These are phyloP conservation scores for Clitocybe nebularis DNA, from an alignment of 1,284 basidiomycete species.

Conservation along the genomic window DNA sequence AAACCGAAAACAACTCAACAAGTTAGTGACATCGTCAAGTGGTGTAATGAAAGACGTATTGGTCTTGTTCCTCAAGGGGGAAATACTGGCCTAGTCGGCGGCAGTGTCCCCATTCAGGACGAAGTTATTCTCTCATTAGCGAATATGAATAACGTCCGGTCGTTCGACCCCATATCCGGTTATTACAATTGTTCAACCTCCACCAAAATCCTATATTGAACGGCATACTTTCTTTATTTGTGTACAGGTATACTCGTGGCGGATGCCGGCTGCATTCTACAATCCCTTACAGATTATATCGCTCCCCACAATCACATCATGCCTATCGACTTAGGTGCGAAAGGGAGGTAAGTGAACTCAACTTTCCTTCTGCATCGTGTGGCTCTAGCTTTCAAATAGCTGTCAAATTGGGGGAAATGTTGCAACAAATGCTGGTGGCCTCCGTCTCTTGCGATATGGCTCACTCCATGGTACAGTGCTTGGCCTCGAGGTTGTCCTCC, in stretches of 20 bases:
- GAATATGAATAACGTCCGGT: slow-evolving; percentile 83
- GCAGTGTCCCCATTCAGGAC: slow-evolving; percentile 86
- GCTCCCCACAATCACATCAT: slow-evolving; percentile 92
- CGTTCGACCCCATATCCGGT: slow-evolving; percentile 93
- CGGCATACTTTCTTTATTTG: slow-evolving; percentile 8
- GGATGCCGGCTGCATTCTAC: slow-evolving; percentile 94
- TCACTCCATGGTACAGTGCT: slow-evolving; percentile 94
- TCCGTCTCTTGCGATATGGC: slow-evolving; percentile 92
- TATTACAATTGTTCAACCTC: slow-evolving; percentile 20
- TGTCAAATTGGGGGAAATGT: slow-evolving; percentile 99
- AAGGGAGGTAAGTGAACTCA: slow-evolving; percentile 71
- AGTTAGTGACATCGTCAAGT: slow-evolving; percentile 84
- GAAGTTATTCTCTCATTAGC: slow-evolving; percentile 86
- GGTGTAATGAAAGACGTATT: slow-evolving; percentile 77
- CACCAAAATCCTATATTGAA: slow-evolving; percentile 12
- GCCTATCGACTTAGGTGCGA: slow-evolving; percentile 96
- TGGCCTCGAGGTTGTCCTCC: slow-evolving; percentile 95
- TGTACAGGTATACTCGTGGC: slow-evolving; percentile 65
- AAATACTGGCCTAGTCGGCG: slow-evolving; percentile 98
- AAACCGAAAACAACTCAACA: slow-evolving; percentile 87
- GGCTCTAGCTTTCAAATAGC: slow-evolving; percentile 33
- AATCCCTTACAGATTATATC: slow-evolving; percentile 85
- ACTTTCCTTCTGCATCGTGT: slow-evolving; percentile 2
- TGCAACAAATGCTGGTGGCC: slow-evolving; percentile 95
- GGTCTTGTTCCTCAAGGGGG: slow-evolving; percentile 96